Evolutionary conservation across 768 basidiomycete genomes (phyloP).

Genomic region (Leccinellum luteum): DNA sequence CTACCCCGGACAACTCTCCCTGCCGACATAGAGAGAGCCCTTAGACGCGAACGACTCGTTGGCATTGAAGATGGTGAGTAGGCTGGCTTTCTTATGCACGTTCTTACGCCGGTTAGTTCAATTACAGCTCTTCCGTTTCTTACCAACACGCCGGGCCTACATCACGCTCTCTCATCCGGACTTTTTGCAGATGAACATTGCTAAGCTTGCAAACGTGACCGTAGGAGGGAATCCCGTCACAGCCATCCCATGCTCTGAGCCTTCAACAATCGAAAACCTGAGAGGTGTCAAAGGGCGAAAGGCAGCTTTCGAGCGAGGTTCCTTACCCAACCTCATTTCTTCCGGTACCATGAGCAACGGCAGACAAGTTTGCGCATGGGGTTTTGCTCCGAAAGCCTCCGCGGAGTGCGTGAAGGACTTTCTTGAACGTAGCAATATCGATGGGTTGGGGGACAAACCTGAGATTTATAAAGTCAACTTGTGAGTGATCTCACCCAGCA

Average conservation of each 20-base stretch:
- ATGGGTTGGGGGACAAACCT: conserved; percentile 37
- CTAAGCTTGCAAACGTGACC: conserved; percentile 40
- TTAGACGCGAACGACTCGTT: conserved; percentile 40
- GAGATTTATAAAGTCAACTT: conserved; percentile 48
- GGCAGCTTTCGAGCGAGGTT: conserved; percentile 36
- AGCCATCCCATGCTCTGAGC: conserved; percentile 32
- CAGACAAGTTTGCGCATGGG: conserved; percentile 57
- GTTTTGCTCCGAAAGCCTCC: conserved; percentile 52
- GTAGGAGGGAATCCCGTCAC: conserved; percentile 45
- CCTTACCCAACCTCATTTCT: conserved; percentile 42
- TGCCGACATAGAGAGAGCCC: conserved; percentile 49
- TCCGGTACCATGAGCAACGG: conserved; percentile 52
- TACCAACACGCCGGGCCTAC: conserved; percentile 56
- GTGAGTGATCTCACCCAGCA: conserved; percentile 36
- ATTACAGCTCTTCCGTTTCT: conserved; percentile 58
- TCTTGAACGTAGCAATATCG: conserved; percentile 46
- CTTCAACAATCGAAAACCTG: conserved; percentile 23
- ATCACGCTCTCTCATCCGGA: conserved; percentile 52
- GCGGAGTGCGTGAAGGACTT: conserved; percentile 35
- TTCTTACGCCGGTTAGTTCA: conserved; percentile 41
- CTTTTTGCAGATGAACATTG: conserved; percentile 40
- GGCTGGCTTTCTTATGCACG: background rate
- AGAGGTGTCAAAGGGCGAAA: conserved; percentile 42
- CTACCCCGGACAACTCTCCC: conserved; percentile 54
- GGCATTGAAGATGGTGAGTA: conserved; percentile 42